phyloP scores from a whole-genome alignment of 768 basidiomycete species.

The Phylloporus sp. region DNA sequence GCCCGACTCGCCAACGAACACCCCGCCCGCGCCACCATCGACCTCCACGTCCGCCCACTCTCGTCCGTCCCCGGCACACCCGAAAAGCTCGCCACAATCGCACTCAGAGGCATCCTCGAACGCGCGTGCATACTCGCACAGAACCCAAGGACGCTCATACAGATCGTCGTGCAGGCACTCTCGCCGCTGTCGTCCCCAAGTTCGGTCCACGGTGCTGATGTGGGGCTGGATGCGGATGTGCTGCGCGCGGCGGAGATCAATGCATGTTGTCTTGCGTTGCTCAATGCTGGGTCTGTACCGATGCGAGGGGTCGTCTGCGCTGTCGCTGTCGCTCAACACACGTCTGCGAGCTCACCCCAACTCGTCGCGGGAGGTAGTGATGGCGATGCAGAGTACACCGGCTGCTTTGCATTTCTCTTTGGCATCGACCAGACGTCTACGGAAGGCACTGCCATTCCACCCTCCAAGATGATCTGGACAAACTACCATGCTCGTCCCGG shows the following conservation, averaged over 20 bases:
- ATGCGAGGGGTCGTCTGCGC: conserved; percentile 76
- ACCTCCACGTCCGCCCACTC: conserved; percentile 67
- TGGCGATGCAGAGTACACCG: conserved; percentile 35
- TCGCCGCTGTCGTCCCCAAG: conserved; percentile 4
- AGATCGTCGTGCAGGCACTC: conserved; percentile 71
- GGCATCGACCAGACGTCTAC: conserved; percentile 7
- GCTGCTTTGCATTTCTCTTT: conserved; percentile 69
- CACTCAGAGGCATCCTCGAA: conserved; percentile 52
- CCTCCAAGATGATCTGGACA: conserved; percentile 27
- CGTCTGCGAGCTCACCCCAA: conserved; percentile 7
- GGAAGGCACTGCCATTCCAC: conserved; percentile 6
- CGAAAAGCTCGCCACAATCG: conserved; percentile 52
- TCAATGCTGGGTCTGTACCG: conserved; percentile 66
- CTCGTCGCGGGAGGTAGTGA: conserved; percentile 43
- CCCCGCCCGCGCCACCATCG: conserved; percentile 68
- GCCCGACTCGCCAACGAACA: conserved; percentile 64
- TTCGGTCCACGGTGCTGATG: neutral
- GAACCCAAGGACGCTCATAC: conserved; percentile 69
- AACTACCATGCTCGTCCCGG: conserved; percentile 17
- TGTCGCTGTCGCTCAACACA: conserved; percentile 46
- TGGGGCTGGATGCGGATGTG: conserved; percentile 25
- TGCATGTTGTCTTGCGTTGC: conserved; percentile 59
- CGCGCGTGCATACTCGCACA: conserved; percentile 62
- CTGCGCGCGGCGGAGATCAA: conserved; percentile 66
- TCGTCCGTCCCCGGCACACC: conserved; percentile 65